Base-by-base conservation (phyloP, 208 protist genomes). In the Leishmania mexicana region DNA sequence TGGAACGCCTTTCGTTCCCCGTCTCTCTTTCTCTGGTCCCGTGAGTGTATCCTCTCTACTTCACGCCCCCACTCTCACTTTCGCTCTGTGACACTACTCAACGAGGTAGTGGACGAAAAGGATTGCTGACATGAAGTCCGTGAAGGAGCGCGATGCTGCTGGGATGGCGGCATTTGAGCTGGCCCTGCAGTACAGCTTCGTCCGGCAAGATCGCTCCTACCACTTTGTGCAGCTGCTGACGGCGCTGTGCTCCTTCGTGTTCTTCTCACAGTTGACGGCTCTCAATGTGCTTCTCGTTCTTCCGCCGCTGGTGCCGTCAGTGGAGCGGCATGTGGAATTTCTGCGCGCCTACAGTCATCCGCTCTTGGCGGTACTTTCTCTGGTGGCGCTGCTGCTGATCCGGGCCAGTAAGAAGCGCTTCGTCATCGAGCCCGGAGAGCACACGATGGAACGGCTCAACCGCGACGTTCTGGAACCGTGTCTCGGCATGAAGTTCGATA, bases 131-230 rank as follows among this genome's bases (percentile, higher is more conserved):
- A 85, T 85, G 83, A 85, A 87, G 49, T 76, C 84, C 0, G 80
- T 89, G 13, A 96, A 96, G 83, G 93, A 95, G 78, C 90, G 94
- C 71, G 92, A 97, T 75, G 74, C 90, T 31, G 92, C 94, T 1
- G 94, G 92, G 21, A 88, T 94, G 80, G 90, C 89, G 21, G 94
- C 94, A 31, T 97, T 96, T 81, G 93, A 97, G 85, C 70, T 96
- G n/a, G 87, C 93, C 24, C 85, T 97, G 40, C 92, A 97, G 79
- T 91, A 96, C 77, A 90, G 93, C 40, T 78, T 93, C 28, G 76
- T 97, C 11, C 87, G 94, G 5, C 94, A 97, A 85, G 93, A 96
- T 82, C 91, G 94, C 38, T 96, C 90, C 17, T 96, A 93, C 87
- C 92, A 97, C 80, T 93, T 95, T 91, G 75, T 92, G 35, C 93